Evolutionary conservation across 2,329 filamentous ascomycete genomes (phyloP).

Genomic region (Colletotrichum sp.): DNA sequence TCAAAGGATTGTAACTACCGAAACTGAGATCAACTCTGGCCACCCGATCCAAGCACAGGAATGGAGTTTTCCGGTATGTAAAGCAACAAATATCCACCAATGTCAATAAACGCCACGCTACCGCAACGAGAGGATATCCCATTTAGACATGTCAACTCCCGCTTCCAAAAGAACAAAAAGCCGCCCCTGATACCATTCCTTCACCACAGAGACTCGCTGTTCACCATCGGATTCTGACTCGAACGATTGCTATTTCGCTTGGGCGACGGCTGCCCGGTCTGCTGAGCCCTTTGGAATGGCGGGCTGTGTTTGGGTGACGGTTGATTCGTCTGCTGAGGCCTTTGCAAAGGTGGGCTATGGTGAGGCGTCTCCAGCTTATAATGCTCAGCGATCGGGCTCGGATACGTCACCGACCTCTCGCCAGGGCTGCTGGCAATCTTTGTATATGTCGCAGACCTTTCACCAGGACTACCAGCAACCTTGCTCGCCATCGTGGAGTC

Average conservation of each 20-base stretch:
- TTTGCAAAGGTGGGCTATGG: conserved; percentile 8
- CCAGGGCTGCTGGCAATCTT: background rate
- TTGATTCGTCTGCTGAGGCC: background rate
- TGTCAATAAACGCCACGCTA: conserved; percentile 10
- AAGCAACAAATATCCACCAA: background rate
- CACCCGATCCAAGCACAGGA: background rate
- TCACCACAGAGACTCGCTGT: conserved; percentile 18
- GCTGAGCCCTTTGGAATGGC: conserved; percentile 3
- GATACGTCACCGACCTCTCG: conserved; percentile 15
- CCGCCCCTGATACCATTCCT: background rate
- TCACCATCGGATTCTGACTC: conserved; percentile 14
- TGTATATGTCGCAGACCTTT: conserved; percentile 11
- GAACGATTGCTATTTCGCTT: background rate
- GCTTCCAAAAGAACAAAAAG: background rate
- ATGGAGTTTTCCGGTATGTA: background rate
- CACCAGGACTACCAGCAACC: conserved; percentile 8
- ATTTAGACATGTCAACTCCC: background rate
- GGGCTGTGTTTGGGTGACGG: background rate
- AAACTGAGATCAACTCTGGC: conserved; percentile 16
- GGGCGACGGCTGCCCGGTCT: background rate
- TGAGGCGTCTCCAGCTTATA: conserved; percentile 2
- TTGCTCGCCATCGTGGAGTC: conserved; percentile 20
- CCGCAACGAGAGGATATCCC: background rate
- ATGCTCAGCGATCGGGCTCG: conserved; percentile 8
- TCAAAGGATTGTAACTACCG: background rate